Evolutionary conservation across 1,139 yeast genomes (phyloP).

Genomic region (Williopsis jadinii): DNA sequence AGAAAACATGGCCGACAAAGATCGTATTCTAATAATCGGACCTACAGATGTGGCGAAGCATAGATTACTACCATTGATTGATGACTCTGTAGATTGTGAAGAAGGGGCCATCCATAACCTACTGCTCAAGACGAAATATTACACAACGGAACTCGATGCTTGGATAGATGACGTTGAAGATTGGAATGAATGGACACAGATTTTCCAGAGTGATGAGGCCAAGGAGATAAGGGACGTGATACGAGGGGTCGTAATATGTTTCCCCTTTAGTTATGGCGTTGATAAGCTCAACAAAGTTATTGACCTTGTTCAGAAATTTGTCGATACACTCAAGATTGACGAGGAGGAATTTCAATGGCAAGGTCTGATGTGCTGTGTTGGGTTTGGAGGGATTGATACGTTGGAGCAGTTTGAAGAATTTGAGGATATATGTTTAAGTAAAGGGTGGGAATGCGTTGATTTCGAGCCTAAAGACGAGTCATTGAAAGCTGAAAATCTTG

Average conservation of each 20-base stretch:
- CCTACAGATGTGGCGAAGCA: background rate
- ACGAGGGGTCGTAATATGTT: conserved; percentile 22
- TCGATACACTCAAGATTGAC: background rate
- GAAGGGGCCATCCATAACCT: conserved; percentile 4
- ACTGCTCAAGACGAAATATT: conserved; percentile 23
- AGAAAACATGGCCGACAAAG: background rate
- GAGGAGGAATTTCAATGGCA: conserved; percentile 5
- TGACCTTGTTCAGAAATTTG: background rate
- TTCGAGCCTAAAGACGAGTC: conserved; percentile 6
- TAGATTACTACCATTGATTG: background rate
- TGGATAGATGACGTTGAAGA: conserved; percentile 25
- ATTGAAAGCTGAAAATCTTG: conserved; percentile 24
- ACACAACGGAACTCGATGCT: conserved; percentile 20
- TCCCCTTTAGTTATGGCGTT: conserved; percentile 2
- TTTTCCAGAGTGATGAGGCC: conserved; percentile 20
- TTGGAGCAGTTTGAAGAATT: conserved; percentile 13
- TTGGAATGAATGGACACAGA: conserved; percentile 22
- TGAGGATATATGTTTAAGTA: conserved; percentile 11
- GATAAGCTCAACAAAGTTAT: conserved; percentile 1
- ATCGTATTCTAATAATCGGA: conserved; percentile 7
- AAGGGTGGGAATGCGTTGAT: conserved; percentile 19
- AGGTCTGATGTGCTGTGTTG: conserved; percentile 9
- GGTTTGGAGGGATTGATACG: conserved; percentile 4
- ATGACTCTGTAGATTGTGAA: conserved; percentile 1
- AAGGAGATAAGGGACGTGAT: conserved; percentile 22